These are phyloP conservation scores for Ophiostoma sp. DNA, from an alignment of 2,329 filamentous ascomycete species.

Conservation along the genomic window DNA sequence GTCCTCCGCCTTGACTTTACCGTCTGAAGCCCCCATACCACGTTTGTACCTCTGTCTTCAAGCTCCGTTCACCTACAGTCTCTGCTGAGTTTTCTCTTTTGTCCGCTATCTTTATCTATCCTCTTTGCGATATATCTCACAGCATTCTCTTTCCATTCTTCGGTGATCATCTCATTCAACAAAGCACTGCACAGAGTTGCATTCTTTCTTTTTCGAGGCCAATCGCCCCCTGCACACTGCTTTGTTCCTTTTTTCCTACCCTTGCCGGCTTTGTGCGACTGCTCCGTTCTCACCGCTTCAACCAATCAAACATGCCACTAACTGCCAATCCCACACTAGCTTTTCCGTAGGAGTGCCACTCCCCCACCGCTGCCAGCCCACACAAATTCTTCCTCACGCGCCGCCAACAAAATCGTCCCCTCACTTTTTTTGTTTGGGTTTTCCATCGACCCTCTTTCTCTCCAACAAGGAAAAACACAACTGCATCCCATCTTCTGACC, in stretches of 20 bases:
- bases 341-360: conserved; percentile 15
- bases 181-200: neutral
- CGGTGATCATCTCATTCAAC: neutral
- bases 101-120: too few relatives aligned
- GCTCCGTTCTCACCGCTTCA: conserved; percentile 19
- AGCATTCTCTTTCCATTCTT: neutral
- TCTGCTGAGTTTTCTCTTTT: neutral
- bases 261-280: conserved; percentile 23
- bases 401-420: conserved; percentile 25
- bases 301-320: conserved; percentile 27
- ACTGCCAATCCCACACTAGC: conserved; percentile 24
- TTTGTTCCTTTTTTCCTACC: conserved; percentile 17
- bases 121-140: neutral
- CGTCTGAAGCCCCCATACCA: neutral
- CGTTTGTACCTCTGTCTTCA: neutral
- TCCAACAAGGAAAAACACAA: conserved; percentile 12
- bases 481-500: conserved; percentile 6
- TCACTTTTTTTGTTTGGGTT: conserved; percentile 27
- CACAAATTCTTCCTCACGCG: conserved; percentile 28
- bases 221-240: neutral
- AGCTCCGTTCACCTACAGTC: neutral
- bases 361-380: conserved; percentile 24
- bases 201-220: neutral
- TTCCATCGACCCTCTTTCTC: conserved; percentile 13
- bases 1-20: neutral